A percentile compares a stretch with the other conserved stretches of the same genome.
Conservation (phyloP, 768 basidiomycete genomes). For the Naganishia randhawae region DNA sequence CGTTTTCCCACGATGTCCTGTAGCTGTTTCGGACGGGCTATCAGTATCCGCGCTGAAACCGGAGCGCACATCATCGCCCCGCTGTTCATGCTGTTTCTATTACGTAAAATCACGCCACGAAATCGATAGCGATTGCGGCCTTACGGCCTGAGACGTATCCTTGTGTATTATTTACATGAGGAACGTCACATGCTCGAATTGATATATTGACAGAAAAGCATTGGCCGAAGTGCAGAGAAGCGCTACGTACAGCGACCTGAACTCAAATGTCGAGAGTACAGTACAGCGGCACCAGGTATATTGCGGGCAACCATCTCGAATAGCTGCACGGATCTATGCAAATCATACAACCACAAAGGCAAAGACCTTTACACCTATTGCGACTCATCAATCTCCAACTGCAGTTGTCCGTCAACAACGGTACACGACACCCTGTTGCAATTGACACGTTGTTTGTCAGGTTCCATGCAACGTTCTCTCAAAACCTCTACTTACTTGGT, state of each 20-base stretch:
- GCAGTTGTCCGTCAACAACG: constrained; percentile 31
- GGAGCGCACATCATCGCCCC: neutral
- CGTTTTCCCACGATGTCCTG: constrained; percentile 13
- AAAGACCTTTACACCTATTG: neutral
- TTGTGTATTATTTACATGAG: too few relatives aligned
- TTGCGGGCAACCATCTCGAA: neutral
- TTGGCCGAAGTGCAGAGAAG: too few relatives aligned
- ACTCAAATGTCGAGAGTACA: too few relatives aligned
- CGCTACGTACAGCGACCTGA: too few relatives aligned
- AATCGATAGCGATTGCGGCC: neutral
- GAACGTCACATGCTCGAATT: too few relatives aligned
- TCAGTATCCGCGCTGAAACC: constrained; percentile 20
- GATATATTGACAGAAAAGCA: too few relatives aligned
- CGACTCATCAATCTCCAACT: constrained; percentile 36
- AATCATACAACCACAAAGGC: neutral
- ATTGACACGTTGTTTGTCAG: neutral
- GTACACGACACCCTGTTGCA: constrained; percentile 32
- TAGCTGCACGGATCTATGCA: neutral
- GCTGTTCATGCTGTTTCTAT: constrained; percentile 12
- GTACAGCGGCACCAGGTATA: too few relatives aligned
- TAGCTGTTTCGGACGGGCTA: neutral
- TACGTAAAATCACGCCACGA: neutral
- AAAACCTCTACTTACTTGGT: constrained; percentile 56
- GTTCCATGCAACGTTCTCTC: neutral
- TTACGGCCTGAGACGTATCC: too few relatives aligned